phyloP scores from a whole-genome alignment of 2,329 filamentous ascomycete genomes.

The Grosmannia serpens region DNA sequence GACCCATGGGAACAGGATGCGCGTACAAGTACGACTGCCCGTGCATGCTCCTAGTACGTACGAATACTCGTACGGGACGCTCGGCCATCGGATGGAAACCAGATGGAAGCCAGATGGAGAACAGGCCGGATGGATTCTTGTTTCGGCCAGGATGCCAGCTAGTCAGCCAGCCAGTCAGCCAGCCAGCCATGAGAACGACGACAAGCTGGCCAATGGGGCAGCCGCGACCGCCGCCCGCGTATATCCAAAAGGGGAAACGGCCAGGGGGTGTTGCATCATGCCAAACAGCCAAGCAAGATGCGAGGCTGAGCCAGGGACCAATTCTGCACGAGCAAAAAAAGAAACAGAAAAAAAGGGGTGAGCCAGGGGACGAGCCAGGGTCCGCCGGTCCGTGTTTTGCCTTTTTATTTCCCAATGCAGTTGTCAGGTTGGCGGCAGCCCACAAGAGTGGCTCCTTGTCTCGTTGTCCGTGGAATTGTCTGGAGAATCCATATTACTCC shows the following conservation, averaged over 20 bases:
- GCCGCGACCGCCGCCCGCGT: background rate
- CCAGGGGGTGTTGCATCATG: background rate
- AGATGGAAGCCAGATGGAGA: background rate
- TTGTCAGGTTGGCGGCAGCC: background rate
- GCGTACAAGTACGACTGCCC: background rate
- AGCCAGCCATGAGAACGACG: too few relatives aligned
- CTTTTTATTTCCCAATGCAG: background rate
- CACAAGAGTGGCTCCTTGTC: background rate
- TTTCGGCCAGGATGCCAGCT: background rate
- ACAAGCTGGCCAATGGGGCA: background rate
- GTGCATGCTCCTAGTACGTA: too few relatives aligned
- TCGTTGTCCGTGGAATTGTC: background rate
- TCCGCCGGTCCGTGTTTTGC: background rate
- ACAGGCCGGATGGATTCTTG: background rate
- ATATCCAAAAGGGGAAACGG: background rate
- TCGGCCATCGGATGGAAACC: background rate
- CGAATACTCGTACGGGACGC: background rate
- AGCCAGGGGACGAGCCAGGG: background rate
- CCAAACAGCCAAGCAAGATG: background rate
- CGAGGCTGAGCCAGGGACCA: background rate
- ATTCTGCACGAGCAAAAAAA: background rate
- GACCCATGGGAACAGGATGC: background rate
- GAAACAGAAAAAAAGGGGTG: background rate
- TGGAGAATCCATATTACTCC: background rate
- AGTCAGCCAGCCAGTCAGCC: too few relatives aligned